Base-by-base conservation (phyloP, 2,329 filamentous ascomycete species). In the Alternaria gansuensis region DNA sequence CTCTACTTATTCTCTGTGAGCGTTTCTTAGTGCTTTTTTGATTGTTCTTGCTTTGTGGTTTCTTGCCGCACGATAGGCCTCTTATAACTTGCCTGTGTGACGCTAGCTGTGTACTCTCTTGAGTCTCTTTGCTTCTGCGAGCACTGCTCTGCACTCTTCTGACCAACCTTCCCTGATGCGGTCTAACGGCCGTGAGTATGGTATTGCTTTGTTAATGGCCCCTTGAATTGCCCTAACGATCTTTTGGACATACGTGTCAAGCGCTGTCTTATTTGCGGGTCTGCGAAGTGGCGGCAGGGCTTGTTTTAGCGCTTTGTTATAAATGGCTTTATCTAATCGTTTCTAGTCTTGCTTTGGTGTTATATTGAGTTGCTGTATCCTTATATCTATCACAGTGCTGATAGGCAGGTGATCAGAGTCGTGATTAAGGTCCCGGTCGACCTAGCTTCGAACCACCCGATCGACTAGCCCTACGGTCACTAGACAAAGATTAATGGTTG, bases 31-130 rank as follows among this genome's bases (percentile, higher is more conserved):
- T 23, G 52, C 66, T 49, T 69, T 69, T 14, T 61, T 60, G 41
- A 72, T 63, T 3, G 62, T 55, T 23, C 66, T 64, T 23, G 59
- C 63, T 54, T 74, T 75, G 11, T 45, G 24, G 57, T 75, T 75
- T n/a, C 66, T 67, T 5, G 62, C 60, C 34, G 11, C 28, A 9
- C 41, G 46, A 33, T 63, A 63, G 2, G 57, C 66, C 46, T 68
- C 57, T 51, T 51, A 60, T 11, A 37, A 53, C 26, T 66, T 44
- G 17, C 60, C 48, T 26, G 50, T 63, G 29, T 44, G 6, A 29
- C 26, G 26, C 37, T 53, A 29, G 40, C 46, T 53, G 31, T 63
- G 46, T 34, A 29, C 26, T 29, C 62, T 60, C 28, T 63, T 63
- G 8, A 61, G 51, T 36, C 59, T 53, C 40, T 64, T 66, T 11